Evolutionary conservation across 352 stramenopile genomes (phyloP).

Genomic region (Globisporangium spiculum): DNA sequence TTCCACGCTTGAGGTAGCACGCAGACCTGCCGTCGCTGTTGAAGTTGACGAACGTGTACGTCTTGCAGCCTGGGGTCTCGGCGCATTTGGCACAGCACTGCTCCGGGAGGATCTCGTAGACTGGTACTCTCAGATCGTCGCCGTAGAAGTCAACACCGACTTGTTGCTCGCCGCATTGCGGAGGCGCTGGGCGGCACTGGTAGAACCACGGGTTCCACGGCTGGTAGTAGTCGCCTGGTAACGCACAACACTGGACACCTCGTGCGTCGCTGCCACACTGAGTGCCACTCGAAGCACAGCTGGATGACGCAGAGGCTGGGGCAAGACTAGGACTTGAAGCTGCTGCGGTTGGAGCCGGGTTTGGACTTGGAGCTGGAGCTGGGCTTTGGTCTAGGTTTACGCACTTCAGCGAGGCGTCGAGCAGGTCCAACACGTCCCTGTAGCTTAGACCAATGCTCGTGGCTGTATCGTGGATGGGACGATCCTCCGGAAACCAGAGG

Average conservation of each 20-base stretch:
- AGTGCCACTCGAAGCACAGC: slow-evolving; percentile 4
- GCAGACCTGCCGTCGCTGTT: slow-evolving; percentile 6
- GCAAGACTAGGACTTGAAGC: background rate
- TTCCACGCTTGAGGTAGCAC: slow-evolving; percentile 17
- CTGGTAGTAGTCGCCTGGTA: slow-evolving; percentile 13
- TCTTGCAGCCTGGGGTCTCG: slow-evolving; percentile 18
- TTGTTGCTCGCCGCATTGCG: slow-evolving; percentile 18
- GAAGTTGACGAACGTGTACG: slow-evolving; percentile 33
- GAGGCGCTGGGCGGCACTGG: slow-evolving; percentile 9
- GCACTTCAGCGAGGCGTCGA: slow-evolving; percentile 14
- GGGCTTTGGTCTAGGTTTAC: background rate
- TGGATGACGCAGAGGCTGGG: background rate
- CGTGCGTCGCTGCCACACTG: slow-evolving; percentile 18
- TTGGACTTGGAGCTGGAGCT: background rate
- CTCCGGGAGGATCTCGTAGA: slow-evolving; percentile 11
- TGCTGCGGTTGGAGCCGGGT: background rate
- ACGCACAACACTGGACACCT: slow-evolving; percentile 27
- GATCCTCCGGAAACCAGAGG: slow-evolving; percentile 14
- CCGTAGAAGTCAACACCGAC: slow-evolving; percentile 19
- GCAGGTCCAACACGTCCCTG: slow-evolving; percentile 1
- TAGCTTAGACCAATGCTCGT: slow-evolving; percentile 15
- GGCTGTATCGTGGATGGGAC: background rate
- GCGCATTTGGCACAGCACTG: slow-evolving; percentile 29
- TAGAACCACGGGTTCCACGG: slow-evolving; percentile 12
- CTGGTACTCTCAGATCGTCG: slow-evolving; percentile 13